phyloP scores from a whole-genome alignment of 768 basidiomycete genomes.

The Suillus fuscotomentosus region DNA sequence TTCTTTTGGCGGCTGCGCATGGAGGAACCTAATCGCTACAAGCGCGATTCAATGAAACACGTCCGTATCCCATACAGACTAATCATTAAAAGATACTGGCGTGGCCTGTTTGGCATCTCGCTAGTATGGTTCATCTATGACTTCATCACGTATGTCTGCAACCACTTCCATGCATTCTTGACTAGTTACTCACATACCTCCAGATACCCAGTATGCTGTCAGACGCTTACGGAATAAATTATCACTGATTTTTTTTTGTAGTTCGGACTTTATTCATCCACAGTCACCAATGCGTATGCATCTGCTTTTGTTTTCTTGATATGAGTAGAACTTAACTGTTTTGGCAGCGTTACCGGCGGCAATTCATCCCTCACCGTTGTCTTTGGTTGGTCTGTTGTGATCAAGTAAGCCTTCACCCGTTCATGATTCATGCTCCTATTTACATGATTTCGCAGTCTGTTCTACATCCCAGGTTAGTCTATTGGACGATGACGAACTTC shows the following conservation, averaged over 20 bases:
- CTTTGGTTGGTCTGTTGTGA: constrained; percentile 84
- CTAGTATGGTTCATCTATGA: constrained; percentile 86
- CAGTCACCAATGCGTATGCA: constrained; percentile 62
- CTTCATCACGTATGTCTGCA: constrained; percentile 62
- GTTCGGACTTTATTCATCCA: constrained; percentile 83
- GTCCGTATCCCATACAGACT: constrained; percentile 74
- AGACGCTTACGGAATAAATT: background rate
- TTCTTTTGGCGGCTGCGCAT: constrained; percentile 85
- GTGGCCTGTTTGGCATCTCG: constrained; percentile 69
- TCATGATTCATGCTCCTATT: constrained; percentile 36
- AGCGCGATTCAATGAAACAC: constrained; percentile 76
- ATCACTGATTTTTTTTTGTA: constrained; percentile 23
- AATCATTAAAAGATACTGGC: constrained; percentile 79
- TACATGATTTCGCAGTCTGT: constrained; percentile 37
- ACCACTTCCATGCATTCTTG: background rate
- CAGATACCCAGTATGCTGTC: constrained; percentile 61
- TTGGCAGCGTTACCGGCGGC: constrained; percentile 55
- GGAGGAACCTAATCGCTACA: constrained; percentile 75
- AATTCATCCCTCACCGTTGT: constrained; percentile 52
- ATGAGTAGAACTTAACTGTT: background rate
- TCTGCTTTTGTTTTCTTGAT: background rate
- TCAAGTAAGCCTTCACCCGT: constrained; percentile 53
- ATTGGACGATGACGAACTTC: background rate
- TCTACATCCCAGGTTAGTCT: constrained; percentile 59
- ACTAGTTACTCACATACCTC: background rate